A percentile compares a stretch with the other conserved stretches of the same genome.
These are phyloP conservation scores for Leucocoprinus leucothites DNA, from an alignment of 768 basidiomycete species.

Conservation along the genomic window DNA sequence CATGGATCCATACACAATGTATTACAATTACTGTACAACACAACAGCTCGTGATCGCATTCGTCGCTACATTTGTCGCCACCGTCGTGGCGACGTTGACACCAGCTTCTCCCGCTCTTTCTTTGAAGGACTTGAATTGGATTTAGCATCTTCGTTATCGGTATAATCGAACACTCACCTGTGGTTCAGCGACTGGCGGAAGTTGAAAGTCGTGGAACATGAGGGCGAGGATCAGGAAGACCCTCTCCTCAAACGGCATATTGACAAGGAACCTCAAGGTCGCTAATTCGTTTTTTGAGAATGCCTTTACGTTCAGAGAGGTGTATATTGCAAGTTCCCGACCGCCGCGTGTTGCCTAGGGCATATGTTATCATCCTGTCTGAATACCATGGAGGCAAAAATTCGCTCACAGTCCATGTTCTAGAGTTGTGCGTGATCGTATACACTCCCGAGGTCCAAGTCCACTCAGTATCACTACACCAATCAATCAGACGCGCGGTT, in stretches of 20 bases:
- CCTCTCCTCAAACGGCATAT: slow-evolving; percentile 16
- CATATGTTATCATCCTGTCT: background rate
- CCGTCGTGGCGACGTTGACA: too few species aligned
- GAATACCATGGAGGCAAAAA: background rate
- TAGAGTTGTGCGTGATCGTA: slow-evolving; percentile 3
- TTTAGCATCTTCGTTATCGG: background rate
- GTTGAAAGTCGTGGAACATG: slow-evolving; percentile 12
- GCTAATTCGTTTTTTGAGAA: slow-evolving; percentile 17
- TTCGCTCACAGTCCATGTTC: slow-evolving; percentile 16
- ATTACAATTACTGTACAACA: too few species aligned
- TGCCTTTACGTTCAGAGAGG: slow-evolving; percentile 7
- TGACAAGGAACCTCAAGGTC: slow-evolving; percentile 15
- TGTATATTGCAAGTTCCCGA: slow-evolving; percentile 13
- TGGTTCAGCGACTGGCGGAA: slow-evolving; percentile 15
- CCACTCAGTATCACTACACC: background rate
- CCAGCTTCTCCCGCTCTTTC: too few species aligned
- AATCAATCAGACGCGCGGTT: too few species aligned
- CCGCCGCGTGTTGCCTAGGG: slow-evolving; percentile 13
- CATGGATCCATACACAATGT: too few species aligned
- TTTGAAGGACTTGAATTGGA: slow-evolving; percentile 1
- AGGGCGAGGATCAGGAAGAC: slow-evolving; percentile 16
- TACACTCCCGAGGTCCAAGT: slow-evolving; percentile 17
- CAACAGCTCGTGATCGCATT: too few species aligned
- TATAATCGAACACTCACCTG: slow-evolving; percentile 6
- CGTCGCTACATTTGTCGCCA: too few species aligned